phyloP scores from a whole-genome alignment of 495 filamentous ascomycete genomes.

The Cryomyces minteri region DNA sequence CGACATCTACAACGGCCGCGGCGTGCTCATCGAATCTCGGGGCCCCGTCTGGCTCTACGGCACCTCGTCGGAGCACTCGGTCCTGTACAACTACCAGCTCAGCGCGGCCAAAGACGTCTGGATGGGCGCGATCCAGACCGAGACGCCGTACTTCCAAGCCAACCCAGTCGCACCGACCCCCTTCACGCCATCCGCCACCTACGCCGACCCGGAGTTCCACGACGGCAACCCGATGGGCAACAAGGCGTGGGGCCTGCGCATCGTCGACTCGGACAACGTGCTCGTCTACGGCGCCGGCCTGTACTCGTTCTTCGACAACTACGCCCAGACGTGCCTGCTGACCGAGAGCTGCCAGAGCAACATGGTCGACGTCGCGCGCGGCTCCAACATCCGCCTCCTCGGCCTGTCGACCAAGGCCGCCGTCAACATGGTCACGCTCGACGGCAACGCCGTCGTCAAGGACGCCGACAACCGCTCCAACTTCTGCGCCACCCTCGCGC shows the following conservation, averaged over 20 bases:
- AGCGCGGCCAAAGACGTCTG: constrained; percentile 48
- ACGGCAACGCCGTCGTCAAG: not conserved
- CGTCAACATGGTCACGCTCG: constrained; percentile 13
- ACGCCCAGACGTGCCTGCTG: constrained; percentile 20
- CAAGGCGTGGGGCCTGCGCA: constrained; percentile 33
- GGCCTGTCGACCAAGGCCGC: constrained; percentile 10
- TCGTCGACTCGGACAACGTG: constrained; percentile 16
- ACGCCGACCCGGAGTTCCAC: constrained; percentile 21
- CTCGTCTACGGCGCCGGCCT: constrained; percentile 43
- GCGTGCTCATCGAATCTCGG: constrained; percentile 33
- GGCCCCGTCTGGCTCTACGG: constrained; percentile 44
- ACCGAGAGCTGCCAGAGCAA: constrained; percentile 34
- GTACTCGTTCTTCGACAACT: constrained; percentile 59
- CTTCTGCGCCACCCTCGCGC: constrained; percentile 17
- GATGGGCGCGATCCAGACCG: constrained; percentile 65
- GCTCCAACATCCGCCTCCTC: constrained; percentile 28
- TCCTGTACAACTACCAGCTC: constrained; percentile 70
- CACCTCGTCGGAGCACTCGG: constrained; percentile 58
- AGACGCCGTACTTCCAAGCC: constrained; percentile 39
- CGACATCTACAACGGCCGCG: constrained; percentile 25
- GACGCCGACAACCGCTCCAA: constrained; percentile 20
- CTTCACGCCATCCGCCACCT: constrained; percentile 13
- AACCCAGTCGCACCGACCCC: constrained; percentile 16
- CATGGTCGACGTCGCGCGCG: constrained; percentile 32
- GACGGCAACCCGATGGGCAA: constrained; percentile 17